These are phyloP conservation scores for Podila verticillata DNA, from an alignment of 192 early-diverging fungal species.

Conservation along the genomic window DNA sequence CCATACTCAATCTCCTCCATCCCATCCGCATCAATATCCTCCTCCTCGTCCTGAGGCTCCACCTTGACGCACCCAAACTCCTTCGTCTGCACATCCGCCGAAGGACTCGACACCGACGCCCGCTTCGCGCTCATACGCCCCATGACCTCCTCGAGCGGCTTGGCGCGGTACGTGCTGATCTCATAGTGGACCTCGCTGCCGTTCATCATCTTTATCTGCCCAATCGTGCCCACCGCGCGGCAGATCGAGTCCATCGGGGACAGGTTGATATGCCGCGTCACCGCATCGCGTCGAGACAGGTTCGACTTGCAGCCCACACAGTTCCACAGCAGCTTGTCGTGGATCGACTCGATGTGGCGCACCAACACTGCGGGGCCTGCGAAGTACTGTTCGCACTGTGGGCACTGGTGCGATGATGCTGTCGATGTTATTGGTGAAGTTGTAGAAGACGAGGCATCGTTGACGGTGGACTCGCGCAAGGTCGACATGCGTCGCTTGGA, in stretches of 20 bases:
- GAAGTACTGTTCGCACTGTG: conserved; percentile 24
- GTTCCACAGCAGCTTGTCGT: conserved; percentile 47
- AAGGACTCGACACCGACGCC: background rate
- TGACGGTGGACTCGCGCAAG: conserved; percentile 20
- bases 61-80: conserved; percentile 25
- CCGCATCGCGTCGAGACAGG: conserved; percentile 39
- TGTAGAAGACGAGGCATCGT: background rate
- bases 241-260: conserved; percentile 50
- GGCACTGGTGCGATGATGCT: conserved; percentile 26
- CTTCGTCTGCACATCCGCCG: background rate
- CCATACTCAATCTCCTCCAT: background rate
- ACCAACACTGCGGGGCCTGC: conserved; percentile 40
- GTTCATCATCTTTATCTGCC: conserved; percentile 45
- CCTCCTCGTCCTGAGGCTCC: background rate
- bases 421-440: background rate
- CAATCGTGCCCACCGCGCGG: conserved; percentile 31
- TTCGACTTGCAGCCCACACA: conserved; percentile 49
- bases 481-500: conserved; percentile 36
- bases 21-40: background rate
- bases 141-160: conserved; percentile 41
- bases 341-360: conserved; percentile 45
- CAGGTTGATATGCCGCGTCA: conserved; percentile 46
- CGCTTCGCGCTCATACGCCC: conserved; percentile 37
- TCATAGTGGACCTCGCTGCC: conserved; percentile 31
- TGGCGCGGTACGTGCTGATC: conserved; percentile 25